Evolutionary conservation across 2,329 filamentous ascomycete genomes (phyloP), one percentile per base, ranked within the genome.

Genomic region (Pseudofabraea citricarpa): DNA sequence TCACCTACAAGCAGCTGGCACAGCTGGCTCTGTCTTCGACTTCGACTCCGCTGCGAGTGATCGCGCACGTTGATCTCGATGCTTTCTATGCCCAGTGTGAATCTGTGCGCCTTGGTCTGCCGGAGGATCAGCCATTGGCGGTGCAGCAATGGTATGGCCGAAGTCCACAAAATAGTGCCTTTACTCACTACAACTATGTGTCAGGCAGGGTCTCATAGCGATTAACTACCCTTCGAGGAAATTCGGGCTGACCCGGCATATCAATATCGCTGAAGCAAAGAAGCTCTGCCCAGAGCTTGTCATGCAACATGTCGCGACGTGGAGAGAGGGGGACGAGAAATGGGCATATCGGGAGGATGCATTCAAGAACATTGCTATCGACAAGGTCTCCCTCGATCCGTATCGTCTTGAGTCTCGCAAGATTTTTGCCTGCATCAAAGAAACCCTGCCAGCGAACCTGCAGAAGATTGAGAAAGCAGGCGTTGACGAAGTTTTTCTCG

Each of bases 81-180:
- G 91, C 91, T 29, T 98, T 98, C 67, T 98, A 98, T 64, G 86
- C 87, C 3, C 93, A 98, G 70, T 96, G 90, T 61, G 93, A 98
- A 67, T 94, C 90, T 77, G 82, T 95, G 8, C 81, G 93, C 6
- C 74, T 97, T 35, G 83, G 82, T 10, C 70, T 87, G 9, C 71
- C 84, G 12, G 82, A 87, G 48, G 79, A 89, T 45, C 77, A 82
- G 52, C 93, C 93, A 8, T 76, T 98, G 19, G 93, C 90, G 1
- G 93, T 98, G 16, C 90, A 94, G 61, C 91, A 97, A 72, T 97
- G 87, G 87, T 83, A 68, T 50, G 26, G 39, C n/a, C n/a, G n/a
- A n/a, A n/a, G n/a, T n/a, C n/a, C n/a, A n/a, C n/a, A n/a, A n/a
- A n/a, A n/a, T n/a, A n/a, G n/a, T n/a, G n/a, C n/a, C n/a, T n/a